Evolutionary conservation across 2,329 filamentous ascomycete genomes (phyloP).

Genomic region (Venturia nashicola): DNA sequence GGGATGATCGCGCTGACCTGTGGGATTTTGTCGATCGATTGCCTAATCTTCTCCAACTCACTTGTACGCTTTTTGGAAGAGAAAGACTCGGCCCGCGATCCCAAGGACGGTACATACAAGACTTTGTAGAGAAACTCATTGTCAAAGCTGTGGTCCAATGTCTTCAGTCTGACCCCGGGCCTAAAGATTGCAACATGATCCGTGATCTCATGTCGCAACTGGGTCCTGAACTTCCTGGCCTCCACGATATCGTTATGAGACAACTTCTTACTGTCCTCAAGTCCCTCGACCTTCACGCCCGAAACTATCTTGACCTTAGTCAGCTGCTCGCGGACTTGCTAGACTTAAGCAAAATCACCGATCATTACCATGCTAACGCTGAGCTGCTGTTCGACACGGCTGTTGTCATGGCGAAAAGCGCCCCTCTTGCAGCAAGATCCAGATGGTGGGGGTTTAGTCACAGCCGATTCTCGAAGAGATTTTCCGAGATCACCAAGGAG

Average conservation of each 20-base stretch:
- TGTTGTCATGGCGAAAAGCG: conserved; percentile 2
- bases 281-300: neutral
- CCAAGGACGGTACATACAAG: neutral
- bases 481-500: neutral
- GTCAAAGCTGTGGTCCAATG: neutral
- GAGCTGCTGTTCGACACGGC: neutral
- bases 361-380: neutral
- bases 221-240: neutral
- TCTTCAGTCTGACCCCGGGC: neutral
- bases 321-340: neutral
- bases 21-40: neutral
- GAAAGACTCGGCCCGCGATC: neutral
- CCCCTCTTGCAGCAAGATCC: neutral
- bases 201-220: neutral
- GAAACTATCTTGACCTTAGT: neutral
- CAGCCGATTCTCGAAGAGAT: neutral
- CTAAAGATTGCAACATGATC: neutral
- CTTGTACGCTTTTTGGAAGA: neutral
- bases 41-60: neutral
- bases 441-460: neutral
- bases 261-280: neutral
- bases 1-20: neutral
- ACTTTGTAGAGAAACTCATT: neutral
- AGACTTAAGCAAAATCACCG: neutral
- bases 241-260: neutral